Percentiles rank a stretch among this genome's conserved stretches.
Evolutionary conservation across 2,329 filamentous ascomycete genomes (phyloP).

Genomic region (Fusarium proliferatum): DNA sequence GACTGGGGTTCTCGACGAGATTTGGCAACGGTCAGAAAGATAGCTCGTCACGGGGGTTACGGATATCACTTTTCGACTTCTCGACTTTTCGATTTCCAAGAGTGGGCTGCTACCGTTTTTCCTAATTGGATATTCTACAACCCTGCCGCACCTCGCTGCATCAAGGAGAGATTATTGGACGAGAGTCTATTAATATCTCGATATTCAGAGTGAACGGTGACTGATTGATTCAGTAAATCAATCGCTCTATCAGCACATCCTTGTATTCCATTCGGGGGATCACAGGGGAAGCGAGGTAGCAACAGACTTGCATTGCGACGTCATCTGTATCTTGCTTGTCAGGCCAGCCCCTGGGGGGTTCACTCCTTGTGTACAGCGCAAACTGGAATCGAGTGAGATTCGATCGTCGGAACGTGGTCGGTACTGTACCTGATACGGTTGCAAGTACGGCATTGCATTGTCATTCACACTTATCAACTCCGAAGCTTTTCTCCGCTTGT

Average conservation of each 20-base stretch:
- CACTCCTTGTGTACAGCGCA: constrained; percentile 16
- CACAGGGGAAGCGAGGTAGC: constrained; percentile 24
- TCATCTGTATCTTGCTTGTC: constrained; percentile 34
- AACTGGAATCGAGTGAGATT: constrained; percentile 21
- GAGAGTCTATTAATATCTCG: constrained; percentile 30
- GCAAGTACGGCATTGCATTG: constrained; percentile 32
- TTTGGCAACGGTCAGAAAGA: constrained; percentile 25
- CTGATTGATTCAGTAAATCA: constrained; percentile 21
- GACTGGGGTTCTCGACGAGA: constrained; percentile 25
- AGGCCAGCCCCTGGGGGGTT: constrained; percentile 36
- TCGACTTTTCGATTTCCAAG: constrained; percentile 27
- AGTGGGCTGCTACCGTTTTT: constrained; percentile 17
- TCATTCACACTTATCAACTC: constrained; percentile 23
- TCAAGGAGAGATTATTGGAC: constrained; percentile 9
- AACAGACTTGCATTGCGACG: constrained; percentile 29
- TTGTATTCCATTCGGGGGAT: constrained; percentile 17
- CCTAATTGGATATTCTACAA: constrained; percentile 23
- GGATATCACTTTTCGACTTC: constrained; percentile 36
- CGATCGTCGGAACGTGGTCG: constrained; percentile 22
- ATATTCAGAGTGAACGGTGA: constrained; percentile 12
- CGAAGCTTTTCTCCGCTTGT: constrained; percentile 42
- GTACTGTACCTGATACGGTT: constrained; percentile 23
- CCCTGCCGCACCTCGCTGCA: constrained; percentile 20
- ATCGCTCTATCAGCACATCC: not conserved
- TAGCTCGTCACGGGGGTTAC: constrained; percentile 28